Percentiles rank a stretch among this genome's conserved stretches.
phyloP scores from a whole-genome alignment of 73 alveolate species.

The Paramecium bursaria region DNA sequence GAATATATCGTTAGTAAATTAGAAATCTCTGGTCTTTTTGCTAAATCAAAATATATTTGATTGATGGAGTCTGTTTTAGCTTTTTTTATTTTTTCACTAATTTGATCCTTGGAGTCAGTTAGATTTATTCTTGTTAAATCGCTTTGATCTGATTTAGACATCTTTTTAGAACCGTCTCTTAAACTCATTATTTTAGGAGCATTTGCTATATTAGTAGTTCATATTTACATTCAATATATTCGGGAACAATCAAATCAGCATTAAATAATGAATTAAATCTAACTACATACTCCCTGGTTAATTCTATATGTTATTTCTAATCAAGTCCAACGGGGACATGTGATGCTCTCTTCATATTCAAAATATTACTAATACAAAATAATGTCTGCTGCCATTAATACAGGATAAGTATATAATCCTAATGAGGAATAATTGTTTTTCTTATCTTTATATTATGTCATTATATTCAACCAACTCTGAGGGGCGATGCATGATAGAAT shows the following conservation, averaged over 20 bases:
- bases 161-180: slow-evolving; percentile 82
- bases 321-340: slow-evolving; percentile 94
- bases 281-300: slow-evolving; percentile 82
- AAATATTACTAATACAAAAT: slow-evolving; percentile 71
- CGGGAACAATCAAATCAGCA: slow-evolving; percentile 69
- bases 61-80: slow-evolving; percentile 89
- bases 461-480: slow-evolving; percentile 86
- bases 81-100: slow-evolving; percentile 68
- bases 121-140: slow-evolving; percentile 78
- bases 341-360: slow-evolving; percentile 68
- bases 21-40: slow-evolving; percentile 76
- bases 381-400: slow-evolving; percentile 93
- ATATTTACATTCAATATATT: slow-evolving; percentile 68
- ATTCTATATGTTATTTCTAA: slow-evolving; percentile 87
- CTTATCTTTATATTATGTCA: slow-evolving; percentile 91
- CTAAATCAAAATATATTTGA: slow-evolving; percentile 43
- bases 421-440: slow-evolving; percentile 72
- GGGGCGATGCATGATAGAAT: slow-evolving; percentile 86
- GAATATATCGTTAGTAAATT: slow-evolving; percentile 81
- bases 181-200: slow-evolving; percentile 86
- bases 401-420: slow-evolving; percentile 86
- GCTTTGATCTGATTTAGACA: slow-evolving; percentile 83
- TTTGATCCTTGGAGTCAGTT: slow-evolving; percentile 83
- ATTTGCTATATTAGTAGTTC: slow-evolving; percentile 53
- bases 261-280: slow-evolving; percentile 76